Conservation (phyloP, 768 basidiomycete species). For the Hypsizygus marmoreus region DNA sequence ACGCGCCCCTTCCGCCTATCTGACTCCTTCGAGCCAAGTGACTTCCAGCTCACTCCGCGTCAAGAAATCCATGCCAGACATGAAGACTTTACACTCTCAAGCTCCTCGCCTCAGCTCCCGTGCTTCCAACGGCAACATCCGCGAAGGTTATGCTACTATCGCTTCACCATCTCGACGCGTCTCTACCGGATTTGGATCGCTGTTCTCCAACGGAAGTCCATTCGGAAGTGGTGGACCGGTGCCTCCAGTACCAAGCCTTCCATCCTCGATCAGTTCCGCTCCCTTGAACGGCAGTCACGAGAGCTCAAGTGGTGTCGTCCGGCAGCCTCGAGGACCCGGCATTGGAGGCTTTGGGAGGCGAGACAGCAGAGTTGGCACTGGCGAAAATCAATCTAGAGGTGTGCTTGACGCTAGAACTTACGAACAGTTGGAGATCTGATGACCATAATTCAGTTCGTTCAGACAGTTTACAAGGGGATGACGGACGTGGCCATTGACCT, state of each 20-base stretch:
- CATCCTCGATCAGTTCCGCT: constrained; percentile 51
- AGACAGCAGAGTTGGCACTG: constrained; percentile 54
- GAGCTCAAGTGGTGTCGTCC: constrained; percentile 59
- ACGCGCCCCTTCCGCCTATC: constrained; percentile 80
- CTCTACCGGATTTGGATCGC: constrained; percentile 67
- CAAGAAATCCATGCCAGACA: constrained; percentile 99
- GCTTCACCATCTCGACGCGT: constrained; percentile 80
- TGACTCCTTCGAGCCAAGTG: constrained; percentile 54
- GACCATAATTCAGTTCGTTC: constrained; percentile 39
- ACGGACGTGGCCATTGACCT: constrained; percentile 41
- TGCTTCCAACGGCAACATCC: constrained; percentile 87
- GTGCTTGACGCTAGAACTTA: constrained; percentile 85
- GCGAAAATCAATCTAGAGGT: constrained; percentile 55
- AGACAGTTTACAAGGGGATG: constrained; percentile 47
- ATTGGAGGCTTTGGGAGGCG: constrained; percentile 71
- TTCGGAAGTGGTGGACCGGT: constrained; percentile 45
- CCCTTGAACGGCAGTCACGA: constrained; percentile 48
- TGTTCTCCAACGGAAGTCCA: constrained; percentile 61
- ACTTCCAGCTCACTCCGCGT: constrained; percentile 67
- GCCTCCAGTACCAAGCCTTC: constrained; percentile 82
- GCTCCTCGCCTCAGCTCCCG: constrained; percentile 79
- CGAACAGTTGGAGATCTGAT: constrained; percentile 84
- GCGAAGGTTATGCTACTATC: constrained; percentile 84
- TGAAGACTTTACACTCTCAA: constrained; percentile 83
- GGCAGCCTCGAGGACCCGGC: constrained; percentile 86